Evolutionary conservation across 2,329 filamentous ascomycete species (phyloP).

Genomic region (Microascus cirrosus): DNA sequence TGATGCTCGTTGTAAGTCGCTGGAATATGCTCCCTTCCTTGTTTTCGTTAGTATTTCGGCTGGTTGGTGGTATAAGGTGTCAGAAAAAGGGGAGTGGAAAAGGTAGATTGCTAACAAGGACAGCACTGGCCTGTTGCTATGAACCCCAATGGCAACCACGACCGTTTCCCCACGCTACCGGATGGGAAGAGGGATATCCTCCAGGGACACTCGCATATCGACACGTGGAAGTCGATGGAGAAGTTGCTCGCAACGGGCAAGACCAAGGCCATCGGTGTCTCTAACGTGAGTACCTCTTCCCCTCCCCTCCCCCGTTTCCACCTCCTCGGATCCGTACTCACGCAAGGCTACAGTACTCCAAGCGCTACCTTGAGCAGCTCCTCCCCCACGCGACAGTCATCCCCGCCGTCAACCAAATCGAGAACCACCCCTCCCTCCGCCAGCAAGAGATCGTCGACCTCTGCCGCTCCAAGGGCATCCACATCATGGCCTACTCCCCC

Average conservation of each 20-base stretch:
- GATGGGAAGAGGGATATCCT: constrained; percentile 68
- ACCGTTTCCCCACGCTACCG: constrained; percentile 61
- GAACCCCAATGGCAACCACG: constrained; percentile 67
- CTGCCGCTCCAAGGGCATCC: constrained; percentile 57
- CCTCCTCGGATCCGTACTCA: background rate
- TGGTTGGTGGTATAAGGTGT: background rate
- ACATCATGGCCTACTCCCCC: constrained; percentile 63
- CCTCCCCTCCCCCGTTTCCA: background rate
- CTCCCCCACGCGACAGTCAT: constrained; percentile 38
- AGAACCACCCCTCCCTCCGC: constrained; percentile 61
- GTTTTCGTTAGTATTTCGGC: background rate
- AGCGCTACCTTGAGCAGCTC: constrained; percentile 42
- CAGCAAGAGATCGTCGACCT: constrained; percentile 62
- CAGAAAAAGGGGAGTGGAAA: background rate
- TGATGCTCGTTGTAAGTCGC: constrained; percentile 53
- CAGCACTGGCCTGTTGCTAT: constrained; percentile 72
- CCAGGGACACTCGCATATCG: constrained; percentile 55
- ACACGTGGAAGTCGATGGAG: constrained; percentile 72
- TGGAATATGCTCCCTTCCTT: background rate
- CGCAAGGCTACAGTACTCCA: constrained; percentile 32
- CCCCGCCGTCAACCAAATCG: constrained; percentile 61
- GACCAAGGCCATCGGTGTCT: constrained; percentile 40
- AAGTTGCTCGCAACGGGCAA: constrained; percentile 49
- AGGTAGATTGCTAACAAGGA: background rate
- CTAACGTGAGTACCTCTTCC: constrained; percentile 29